phyloP scores from a whole-genome alignment of 108 stramenopile species.

The Pseudonitzschia delicatissima region DNA sequence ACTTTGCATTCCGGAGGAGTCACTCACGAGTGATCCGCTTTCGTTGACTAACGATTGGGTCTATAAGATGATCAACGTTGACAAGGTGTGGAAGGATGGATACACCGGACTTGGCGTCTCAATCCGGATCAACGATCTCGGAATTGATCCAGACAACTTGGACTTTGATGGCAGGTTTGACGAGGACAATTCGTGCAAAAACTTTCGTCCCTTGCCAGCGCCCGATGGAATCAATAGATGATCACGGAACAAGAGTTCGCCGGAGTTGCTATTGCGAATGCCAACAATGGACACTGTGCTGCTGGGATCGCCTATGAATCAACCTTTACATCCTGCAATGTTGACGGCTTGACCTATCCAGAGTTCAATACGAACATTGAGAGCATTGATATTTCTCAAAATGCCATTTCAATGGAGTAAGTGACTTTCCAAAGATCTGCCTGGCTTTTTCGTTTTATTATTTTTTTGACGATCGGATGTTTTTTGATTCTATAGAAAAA shows the following conservation, averaged over 20 bases:
- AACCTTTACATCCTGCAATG: conserved; percentile 10
- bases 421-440: too few relatives aligned
- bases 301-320: conserved; percentile 30
- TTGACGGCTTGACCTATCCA: too few relatives aligned
- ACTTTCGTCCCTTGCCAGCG: conserved; percentile 9
- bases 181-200: conserved; percentile 24
- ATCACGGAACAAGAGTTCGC: conserved; percentile 27
- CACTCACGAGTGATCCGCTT: conserved; percentile 23
- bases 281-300: conserved; percentile 25
- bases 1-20: background rate
- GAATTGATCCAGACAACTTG: conserved; percentile 22
- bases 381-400: conserved; percentile 33
- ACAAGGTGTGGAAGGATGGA: conserved; percentile 28
- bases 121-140: conserved; percentile 43
- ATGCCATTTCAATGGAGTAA: conserved; percentile 23
- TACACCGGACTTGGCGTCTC: conserved; percentile 22
- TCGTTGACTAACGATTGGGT: conserved; percentile 26
- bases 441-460: too few relatives aligned
- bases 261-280: conserved; percentile 5
- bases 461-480: background rate
- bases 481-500: too few relatives aligned
- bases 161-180: conserved; percentile 5
- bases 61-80: conserved; percentile 35
- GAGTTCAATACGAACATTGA: background rate
- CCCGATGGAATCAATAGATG: conserved; percentile 12